Evolutionary conservation across 352 stramenopile genomes (phyloP).

Genomic region (Phytophthora sansomeana): DNA sequence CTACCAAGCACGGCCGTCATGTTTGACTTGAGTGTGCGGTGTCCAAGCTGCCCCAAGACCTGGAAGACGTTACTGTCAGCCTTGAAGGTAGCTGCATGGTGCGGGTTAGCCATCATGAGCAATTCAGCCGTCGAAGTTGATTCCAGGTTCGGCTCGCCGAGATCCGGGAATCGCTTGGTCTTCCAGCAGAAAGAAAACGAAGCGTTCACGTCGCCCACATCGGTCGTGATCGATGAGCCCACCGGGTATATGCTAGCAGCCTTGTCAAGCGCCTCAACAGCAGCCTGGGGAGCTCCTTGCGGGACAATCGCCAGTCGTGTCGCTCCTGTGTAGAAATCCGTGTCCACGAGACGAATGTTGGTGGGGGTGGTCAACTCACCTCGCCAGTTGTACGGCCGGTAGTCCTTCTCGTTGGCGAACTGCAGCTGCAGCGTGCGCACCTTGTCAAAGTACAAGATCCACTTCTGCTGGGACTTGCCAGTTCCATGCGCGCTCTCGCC

Average conservation of each 20-base stretch:
- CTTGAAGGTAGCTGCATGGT: conserved; percentile 69
- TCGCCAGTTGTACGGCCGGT: conserved; percentile 66
- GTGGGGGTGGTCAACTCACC: conserved; percentile 78
- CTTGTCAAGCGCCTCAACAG: conserved; percentile 53
- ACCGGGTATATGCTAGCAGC: conserved; percentile 64
- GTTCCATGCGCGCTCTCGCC: conserved; percentile 30
- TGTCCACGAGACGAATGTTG: conserved; percentile 73
- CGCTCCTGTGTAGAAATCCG: conserved; percentile 67
- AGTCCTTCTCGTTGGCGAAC: conserved; percentile 73
- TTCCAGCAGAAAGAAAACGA: conserved; percentile 72
- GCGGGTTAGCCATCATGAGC: conserved; percentile 79
- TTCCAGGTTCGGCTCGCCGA: conserved; percentile 29
- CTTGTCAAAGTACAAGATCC: conserved; percentile 78
- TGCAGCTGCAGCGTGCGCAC: conserved; percentile 72
- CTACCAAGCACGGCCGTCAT: conserved; percentile 79
- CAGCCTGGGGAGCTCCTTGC: conserved; percentile 25
- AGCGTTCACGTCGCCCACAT: conserved; percentile 29
- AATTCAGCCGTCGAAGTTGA: conserved; percentile 39
- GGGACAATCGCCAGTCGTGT: conserved; percentile 71
- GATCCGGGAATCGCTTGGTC: conserved; percentile 51
- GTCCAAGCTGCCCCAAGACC: conserved; percentile 56
- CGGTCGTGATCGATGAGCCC: conserved; percentile 47
- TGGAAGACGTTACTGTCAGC: conserved; percentile 40
- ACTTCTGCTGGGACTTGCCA: conserved; percentile 56
- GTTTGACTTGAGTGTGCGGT: conserved; percentile 82